These are phyloP conservation scores for Urostyla sp. DNA, from an alignment of 73 alveolate species.

Conservation along the genomic window DNA sequence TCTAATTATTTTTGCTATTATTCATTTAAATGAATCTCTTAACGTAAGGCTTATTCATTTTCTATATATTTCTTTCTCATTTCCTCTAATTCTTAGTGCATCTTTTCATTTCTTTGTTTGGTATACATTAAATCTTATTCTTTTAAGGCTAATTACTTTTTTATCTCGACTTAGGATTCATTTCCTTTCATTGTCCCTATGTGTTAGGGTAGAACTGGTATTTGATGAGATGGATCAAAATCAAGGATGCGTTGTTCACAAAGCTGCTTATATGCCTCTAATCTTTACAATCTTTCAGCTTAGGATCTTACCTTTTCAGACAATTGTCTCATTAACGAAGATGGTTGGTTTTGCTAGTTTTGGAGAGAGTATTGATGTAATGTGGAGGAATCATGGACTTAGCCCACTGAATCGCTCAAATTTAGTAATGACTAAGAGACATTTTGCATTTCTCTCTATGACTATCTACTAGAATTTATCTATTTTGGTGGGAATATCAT, in stretches of 20 bases:
- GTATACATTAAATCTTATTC: not conserved
- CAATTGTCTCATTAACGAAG: slow-evolving; percentile 67
- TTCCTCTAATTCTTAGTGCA: not conserved
- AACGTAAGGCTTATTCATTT: too few species aligned
- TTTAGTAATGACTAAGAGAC: not conserved
- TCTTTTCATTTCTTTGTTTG: not conserved
- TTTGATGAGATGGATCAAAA: slow-evolving; percentile 41
- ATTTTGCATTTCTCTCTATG: not conserved
- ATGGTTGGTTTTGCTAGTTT: slow-evolving; percentile 10
- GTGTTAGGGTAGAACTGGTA: not conserved
- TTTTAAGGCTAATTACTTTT: not conserved
- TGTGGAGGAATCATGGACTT: not conserved
- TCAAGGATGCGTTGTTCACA: slow-evolving; percentile 81
- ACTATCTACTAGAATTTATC: not conserved
- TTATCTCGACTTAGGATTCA: not conserved
- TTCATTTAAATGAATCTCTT: too few species aligned
- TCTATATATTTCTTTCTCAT: too few species aligned
- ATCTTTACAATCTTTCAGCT: slow-evolving; percentile 77
- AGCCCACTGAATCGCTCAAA: not conserved
- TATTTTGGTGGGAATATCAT: slow-evolving; percentile 31
- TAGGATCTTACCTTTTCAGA: slow-evolving; percentile 82
- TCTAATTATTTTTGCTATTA: not conserved
- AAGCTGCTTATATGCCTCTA: slow-evolving; percentile 75
- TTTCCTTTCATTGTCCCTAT: not conserved
- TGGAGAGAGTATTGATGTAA: not conserved